Evolutionary conservation across 495 filamentous ascomycete genomes (phyloP).

Genomic region (Halenospora varia): DNA sequence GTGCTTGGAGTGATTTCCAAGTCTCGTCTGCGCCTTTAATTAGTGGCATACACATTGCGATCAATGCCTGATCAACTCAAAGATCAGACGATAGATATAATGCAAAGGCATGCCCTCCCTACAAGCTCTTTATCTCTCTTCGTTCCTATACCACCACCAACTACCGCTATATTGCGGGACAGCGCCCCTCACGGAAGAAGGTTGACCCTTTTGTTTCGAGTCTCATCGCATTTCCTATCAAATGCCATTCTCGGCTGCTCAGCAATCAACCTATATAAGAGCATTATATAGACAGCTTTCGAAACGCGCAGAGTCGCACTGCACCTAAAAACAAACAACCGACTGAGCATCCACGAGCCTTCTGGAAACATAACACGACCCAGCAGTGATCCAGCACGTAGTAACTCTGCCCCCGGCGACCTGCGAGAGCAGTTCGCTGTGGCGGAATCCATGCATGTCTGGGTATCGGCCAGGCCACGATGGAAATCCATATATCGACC

Average conservation of each 20-base stretch:
- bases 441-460: constrained; percentile 71
- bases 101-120: constrained; percentile 24
- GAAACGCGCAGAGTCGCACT: constrained; percentile 25
- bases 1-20: constrained; percentile 18
- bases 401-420: constrained; percentile 41
- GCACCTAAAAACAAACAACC: constrained; percentile 23
- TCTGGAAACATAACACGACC: constrained; percentile 23
- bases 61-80: constrained; percentile 22
- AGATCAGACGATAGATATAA: constrained; percentile 28
- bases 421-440: constrained; percentile 68
- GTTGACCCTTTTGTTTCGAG: constrained; percentile 21
- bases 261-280: constrained; percentile 20
- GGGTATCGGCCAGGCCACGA: constrained; percentile 24
- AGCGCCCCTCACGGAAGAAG: constrained; percentile 28
- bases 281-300: constrained; percentile 22
- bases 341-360: constrained; percentile 19
- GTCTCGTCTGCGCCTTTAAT: constrained; percentile 23
- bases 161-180: constrained; percentile 21
- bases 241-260: constrained; percentile 20
- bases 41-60: constrained; percentile 17
- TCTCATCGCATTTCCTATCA: constrained; percentile 9
- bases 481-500: constrained; percentile 34
- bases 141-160: constrained; percentile 17
- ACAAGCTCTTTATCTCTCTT: constrained; percentile 12
- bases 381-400: constrained; percentile 25